Evolutionary conservation across 495 filamentous ascomycete species (phyloP), one percentile per base, ranked within the genome.

Genomic region (Xylaria acuta): DNA sequence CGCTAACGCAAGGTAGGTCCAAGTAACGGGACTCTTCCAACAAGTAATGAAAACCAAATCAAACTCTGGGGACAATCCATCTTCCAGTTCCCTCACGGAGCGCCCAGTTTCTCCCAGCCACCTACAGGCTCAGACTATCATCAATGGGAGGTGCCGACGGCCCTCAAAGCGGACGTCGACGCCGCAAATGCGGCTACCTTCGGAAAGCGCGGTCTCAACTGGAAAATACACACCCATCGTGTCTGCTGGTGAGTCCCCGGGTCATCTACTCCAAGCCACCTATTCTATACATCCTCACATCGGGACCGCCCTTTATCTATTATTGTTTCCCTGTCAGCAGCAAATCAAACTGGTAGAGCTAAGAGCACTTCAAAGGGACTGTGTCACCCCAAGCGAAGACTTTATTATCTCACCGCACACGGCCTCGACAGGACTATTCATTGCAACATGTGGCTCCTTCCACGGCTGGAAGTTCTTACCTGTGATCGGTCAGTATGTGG

Each of bases 381-480:
- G 76, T 38, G 66, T 76, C 11, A 84, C 81, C 3, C 84, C 87
- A 1, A 85, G 81, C 69, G 83, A 88, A 32, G 86, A 89, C 72
- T 89, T 88, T 73, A 87, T 89, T 45, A 89, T 90, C 67, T 84
- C 83, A 36, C 78, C 84, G 22, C 89, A 91, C 73, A 82, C 88
- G 0, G 81, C 80, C 36, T 84, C 82, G 45, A 74, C 81, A 45
- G 84, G 84, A 36, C 73, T 87, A 0, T 82, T 80, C 59, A 66
- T 87, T 64, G 85, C 85, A 2, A 83, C 79, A 5, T 82, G 75
- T n/a, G 85, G 85, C 9, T 84, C 83, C 27, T 86, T 86, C 70
- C 85, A 87, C 64, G 81, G 83, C 9, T 91, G 82, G 80, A 91
- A 91, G 75, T 90, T 91, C 80, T 81, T 90, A 68, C 88, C 89